Evolutionary conservation across 352 stramenopile genomes (phyloP).

Genomic region (Phytophthora idaei): DNA sequence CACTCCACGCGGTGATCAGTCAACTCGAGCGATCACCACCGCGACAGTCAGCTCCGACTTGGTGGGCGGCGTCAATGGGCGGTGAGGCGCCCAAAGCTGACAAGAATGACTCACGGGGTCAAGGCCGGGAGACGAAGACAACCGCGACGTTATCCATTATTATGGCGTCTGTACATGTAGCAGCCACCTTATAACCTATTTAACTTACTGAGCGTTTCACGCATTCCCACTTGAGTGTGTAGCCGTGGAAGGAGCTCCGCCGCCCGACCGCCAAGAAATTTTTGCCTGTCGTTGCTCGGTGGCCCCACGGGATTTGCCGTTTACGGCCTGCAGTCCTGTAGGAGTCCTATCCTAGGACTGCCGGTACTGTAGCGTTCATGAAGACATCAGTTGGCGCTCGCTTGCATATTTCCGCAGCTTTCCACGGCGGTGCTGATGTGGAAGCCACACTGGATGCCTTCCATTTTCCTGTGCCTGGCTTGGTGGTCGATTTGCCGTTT

Average conservation of each 20-base stretch:
- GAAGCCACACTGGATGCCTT: slow-evolving; percentile 13
- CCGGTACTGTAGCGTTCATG: not conserved
- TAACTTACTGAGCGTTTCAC: slow-evolving; percentile 4
- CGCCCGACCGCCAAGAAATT: not conserved
- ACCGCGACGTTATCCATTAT: slow-evolving; percentile 1
- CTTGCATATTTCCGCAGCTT: slow-evolving; percentile 4
- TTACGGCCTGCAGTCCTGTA: slow-evolving; percentile 5
- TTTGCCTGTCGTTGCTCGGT: slow-evolving; percentile 4
- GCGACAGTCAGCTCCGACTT: not conserved
- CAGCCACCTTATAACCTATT: slow-evolving; percentile 12
- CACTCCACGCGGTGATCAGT: slow-evolving; percentile 17
- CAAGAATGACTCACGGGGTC: slow-evolving; percentile 9
- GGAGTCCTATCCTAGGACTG: not conserved
- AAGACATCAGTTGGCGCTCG: not conserved
- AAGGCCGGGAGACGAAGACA: not conserved
- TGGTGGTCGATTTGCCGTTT: not conserved
- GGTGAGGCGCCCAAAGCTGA: not conserved
- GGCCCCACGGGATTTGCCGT: slow-evolving; percentile 14
- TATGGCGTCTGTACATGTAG: not conserved
- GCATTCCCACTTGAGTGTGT: slow-evolving; percentile 1
- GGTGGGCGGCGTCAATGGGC: not conserved
- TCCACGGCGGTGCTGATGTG: slow-evolving; percentile 1
- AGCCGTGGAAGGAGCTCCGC: too few relatives aligned
- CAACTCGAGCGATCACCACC: not conserved
- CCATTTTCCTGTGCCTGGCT: slow-evolving; percentile 1